Conservation (phyloP, 257 asterid genomes). For the Solanum rostratum region DNA sequence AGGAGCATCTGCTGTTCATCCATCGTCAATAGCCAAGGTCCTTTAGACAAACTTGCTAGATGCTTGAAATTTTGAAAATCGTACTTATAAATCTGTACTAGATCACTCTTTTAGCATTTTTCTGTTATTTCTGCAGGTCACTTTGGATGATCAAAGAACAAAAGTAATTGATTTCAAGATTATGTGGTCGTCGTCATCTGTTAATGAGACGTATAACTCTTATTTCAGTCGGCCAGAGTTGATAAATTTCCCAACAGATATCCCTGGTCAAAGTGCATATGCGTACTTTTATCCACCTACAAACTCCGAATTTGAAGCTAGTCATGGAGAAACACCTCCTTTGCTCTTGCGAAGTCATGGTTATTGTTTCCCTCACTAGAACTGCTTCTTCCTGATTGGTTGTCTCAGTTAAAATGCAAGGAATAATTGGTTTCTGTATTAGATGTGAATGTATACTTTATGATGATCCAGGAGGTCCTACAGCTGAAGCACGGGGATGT, state of each 20-base stretch:
- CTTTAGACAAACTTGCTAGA: not conserved
- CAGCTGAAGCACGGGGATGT: slow-evolving; percentile 82
- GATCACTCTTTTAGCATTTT: not conserved
- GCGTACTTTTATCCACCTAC: slow-evolving; percentile 94
- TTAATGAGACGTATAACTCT: slow-evolving; percentile 23
- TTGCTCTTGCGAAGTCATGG: slow-evolving; percentile 89
- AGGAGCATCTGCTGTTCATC: slow-evolving; percentile 83
- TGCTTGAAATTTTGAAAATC: slow-evolving; percentile 7
- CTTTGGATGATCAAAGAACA: slow-evolving; percentile 54
- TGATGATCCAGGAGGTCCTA: slow-evolving; percentile 72
- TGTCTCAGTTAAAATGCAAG: not conserved
- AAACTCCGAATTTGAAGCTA: slow-evolving; percentile 64
- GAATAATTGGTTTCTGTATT: not conserved
- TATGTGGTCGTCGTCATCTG: slow-evolving; percentile 64
- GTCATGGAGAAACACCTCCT: slow-evolving; percentile 75
- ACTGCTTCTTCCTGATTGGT: not conserved
- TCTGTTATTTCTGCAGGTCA: slow-evolving; percentile 45
- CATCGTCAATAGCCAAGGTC: slow-evolving; percentile 85
- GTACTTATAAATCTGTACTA: not conserved
- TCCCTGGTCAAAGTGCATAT: slow-evolving; percentile 79
- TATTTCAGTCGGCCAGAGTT: slow-evolving; percentile 71
- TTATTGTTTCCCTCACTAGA: slow-evolving; percentile 9
- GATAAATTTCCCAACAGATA: slow-evolving; percentile 80
- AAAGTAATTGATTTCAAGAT: slow-evolving; percentile 54
- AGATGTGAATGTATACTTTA: not conserved